These are phyloP conservation scores for Flaveria ramosissima DNA, from an alignment of 129 eudicot genomes.

Conservation along the genomic window DNA sequence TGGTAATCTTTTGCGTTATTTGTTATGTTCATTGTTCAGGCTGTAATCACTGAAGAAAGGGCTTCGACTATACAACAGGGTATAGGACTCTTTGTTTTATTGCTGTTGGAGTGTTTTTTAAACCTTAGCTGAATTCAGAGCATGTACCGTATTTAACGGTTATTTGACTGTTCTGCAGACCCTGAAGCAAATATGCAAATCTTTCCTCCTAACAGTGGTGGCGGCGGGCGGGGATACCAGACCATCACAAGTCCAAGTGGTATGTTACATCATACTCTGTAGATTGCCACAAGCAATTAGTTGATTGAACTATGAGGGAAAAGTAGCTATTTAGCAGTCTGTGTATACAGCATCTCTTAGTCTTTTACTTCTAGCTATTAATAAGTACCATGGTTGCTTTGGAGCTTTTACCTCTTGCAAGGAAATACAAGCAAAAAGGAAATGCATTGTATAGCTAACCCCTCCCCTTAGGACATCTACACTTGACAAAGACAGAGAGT, in stretches of 20 bases:
- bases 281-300: constrained; percentile 6
- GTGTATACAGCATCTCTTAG: constrained; percentile 3
- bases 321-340: neutral
- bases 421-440: constrained; percentile 20
- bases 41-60: constrained; percentile 72
- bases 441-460: neutral
- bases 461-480: constrained; percentile 4
- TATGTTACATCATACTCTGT: constrained; percentile 30
- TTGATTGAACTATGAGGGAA: constrained; percentile 1
- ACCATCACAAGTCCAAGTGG: constrained; percentile 64
- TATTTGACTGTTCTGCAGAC: constrained; percentile 47
- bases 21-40: constrained; percentile 59
- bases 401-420: neutral
- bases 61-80: constrained; percentile 49
- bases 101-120: neutral
- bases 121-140: neutral
- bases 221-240: constrained; percentile 69
- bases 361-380: constrained; percentile 1
- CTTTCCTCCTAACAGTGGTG: constrained; percentile 72
- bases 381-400: constrained; percentile 14
- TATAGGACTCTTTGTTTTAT: constrained; percentile 32
- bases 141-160: constrained; percentile 15
- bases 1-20: constrained; percentile 4
- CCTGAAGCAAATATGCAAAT: constrained; percentile 82
- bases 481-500: neutral